phyloP scores from a whole-genome alignment of 768 basidiomycete species.

The Lentinula edodes region DNA sequence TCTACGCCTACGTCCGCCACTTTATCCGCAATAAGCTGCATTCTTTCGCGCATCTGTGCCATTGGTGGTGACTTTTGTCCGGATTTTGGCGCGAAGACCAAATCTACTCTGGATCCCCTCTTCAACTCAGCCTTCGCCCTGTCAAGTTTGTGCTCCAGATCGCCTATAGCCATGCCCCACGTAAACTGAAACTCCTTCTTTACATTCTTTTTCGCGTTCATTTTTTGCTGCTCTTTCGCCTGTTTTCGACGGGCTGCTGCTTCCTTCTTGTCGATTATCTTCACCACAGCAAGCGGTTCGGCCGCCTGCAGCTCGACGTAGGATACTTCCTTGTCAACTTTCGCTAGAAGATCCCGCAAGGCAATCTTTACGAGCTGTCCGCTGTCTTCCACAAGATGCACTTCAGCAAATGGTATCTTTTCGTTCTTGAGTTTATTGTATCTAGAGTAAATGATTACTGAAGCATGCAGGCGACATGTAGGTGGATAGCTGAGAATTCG shows the following conservation, averaged over 20 bases:
- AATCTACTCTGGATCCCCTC: constrained; percentile 51
- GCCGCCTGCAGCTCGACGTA: constrained; percentile 52
- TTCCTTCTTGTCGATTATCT: constrained; percentile 42
- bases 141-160: constrained; percentile 60
- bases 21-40: constrained; percentile 33
- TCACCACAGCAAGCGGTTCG: constrained; percentile 53
- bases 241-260: constrained; percentile 32
- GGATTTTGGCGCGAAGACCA: constrained; percentile 49
- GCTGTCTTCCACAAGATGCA: constrained; percentile 41
- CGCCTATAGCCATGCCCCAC: constrained; percentile 56
- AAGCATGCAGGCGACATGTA: constrained; percentile 1
- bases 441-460: not conserved
- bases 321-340: constrained; percentile 33
- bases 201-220: constrained; percentile 19
- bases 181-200: constrained; percentile 70
- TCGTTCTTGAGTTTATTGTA: constrained; percentile 21
- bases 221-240: constrained; percentile 30
- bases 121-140: constrained; percentile 50
- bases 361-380: constrained; percentile 27
- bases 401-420: constrained; percentile 35
- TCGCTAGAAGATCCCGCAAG: constrained; percentile 39
- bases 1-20: constrained; percentile 50
- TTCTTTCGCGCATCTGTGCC: constrained; percentile 36
- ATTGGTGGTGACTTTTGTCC: constrained; percentile 29
- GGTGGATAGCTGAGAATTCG: not conserved